Evolutionary conservation across 306 rosid species (phyloP).

Genomic region (Styphnolobium japonicum): DNA sequence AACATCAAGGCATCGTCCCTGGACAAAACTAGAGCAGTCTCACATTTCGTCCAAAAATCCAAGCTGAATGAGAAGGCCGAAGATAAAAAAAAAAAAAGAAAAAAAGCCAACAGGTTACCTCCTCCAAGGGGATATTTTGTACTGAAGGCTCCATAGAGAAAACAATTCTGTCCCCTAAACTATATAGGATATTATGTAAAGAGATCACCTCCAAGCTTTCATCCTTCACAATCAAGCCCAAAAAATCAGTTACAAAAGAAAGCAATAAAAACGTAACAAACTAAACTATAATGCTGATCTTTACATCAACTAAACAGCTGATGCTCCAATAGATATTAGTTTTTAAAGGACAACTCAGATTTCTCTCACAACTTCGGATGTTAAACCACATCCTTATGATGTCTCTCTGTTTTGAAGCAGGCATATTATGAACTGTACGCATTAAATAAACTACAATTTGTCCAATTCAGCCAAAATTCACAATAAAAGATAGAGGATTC

Average conservation of each 20-base stretch:
- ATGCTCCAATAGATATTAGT: constrained; percentile 1
- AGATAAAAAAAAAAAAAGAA: no score
- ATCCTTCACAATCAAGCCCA: constrained; percentile 53
- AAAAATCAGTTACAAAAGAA: constrained; percentile 19
- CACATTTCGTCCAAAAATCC: constrained; percentile 1
- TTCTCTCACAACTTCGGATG: background rate
- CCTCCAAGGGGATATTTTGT: constrained; percentile 58
- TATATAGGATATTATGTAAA: constrained; percentile 52
- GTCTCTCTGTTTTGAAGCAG: background rate
- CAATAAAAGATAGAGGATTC: background rate
- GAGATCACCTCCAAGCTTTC: constrained; percentile 50
- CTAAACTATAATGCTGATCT: background rate
- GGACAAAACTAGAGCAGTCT: constrained; percentile 36
- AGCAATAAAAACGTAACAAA: background rate
- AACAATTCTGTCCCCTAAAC: constrained; percentile 54
- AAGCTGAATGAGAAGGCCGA: constrained; percentile 17
- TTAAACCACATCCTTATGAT: constrained; percentile 2
- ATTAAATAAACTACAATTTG: background rate
- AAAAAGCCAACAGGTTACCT: constrained; percentile 48
- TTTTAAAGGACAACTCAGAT: background rate
- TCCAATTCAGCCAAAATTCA: background rate
- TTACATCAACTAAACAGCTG: background rate
- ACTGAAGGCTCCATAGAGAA: constrained; percentile 59
- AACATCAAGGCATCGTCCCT: constrained; percentile 87
- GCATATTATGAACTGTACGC: background rate